Conservation (phyloP, 768 basidiomycete genomes). For the Mycena pura region DNA sequence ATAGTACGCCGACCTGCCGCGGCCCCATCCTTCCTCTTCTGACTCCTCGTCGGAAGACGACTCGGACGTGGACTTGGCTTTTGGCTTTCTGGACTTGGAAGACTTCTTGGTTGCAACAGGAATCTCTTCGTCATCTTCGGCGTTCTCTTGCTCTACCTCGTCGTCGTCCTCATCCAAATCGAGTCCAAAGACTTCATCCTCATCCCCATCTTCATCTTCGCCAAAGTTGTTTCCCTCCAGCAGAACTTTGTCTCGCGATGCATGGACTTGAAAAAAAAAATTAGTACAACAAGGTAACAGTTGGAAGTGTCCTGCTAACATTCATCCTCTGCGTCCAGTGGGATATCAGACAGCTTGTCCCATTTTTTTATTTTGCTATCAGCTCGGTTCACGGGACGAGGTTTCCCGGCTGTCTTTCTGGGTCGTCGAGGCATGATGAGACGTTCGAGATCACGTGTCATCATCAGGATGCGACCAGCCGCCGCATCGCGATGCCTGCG, state of each 20-base stretch:
- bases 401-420: constrained; percentile 47
- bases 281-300: constrained; percentile 6
- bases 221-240: constrained; percentile 64
- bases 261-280: constrained; percentile 63
- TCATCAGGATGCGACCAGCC: constrained; percentile 17
- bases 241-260: constrained; percentile 76
- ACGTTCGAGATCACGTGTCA: not conserved
- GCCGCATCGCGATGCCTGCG: constrained; percentile 23
- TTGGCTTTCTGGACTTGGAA: constrained; percentile 28
- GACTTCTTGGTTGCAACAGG: constrained; percentile 19
- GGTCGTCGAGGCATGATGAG: constrained; percentile 55
- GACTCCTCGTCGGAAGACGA: constrained; percentile 37
- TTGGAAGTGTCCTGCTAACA: constrained; percentile 56
- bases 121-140: constrained; percentile 17
- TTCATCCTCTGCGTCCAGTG: constrained; percentile 79
- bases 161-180: constrained; percentile 37
- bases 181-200: constrained; percentile 37
- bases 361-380: constrained; percentile 67
- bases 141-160: constrained; percentile 36
- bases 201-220: constrained; percentile 48
- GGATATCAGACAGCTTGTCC: constrained; percentile 72
- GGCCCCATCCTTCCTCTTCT: constrained; percentile 82
- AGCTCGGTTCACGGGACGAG: constrained; percentile 56
- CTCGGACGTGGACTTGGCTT: constrained; percentile 27
- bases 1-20: constrained; percentile 81